These are phyloP conservation scores for Mycena maculata DNA, from an alignment of 768 basidiomycete species.

Conservation along the genomic window DNA sequence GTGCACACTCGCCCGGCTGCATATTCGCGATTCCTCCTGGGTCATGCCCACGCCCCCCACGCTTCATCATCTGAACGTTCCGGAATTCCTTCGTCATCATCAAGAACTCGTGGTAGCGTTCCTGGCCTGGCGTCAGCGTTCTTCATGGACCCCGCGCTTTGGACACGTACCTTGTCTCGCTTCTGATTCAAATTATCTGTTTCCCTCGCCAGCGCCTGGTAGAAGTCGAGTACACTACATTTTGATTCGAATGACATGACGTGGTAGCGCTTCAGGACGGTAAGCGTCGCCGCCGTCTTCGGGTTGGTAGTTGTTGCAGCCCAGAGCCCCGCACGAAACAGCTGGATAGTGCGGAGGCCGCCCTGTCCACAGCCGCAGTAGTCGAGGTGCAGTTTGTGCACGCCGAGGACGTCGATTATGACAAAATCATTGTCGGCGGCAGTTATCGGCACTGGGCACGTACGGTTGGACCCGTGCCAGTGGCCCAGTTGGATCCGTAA, in stretches of 20 bases:
- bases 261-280: conserved; percentile 28
- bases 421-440: conserved; percentile 24
- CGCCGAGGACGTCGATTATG: conserved; percentile 24
- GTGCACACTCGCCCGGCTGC: conserved; percentile 35
- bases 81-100: conserved; percentile 33
- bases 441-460: conserved; percentile 1
- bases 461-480: neutral
- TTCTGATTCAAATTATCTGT: conserved; percentile 28
- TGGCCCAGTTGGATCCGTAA: conserved; percentile 35
- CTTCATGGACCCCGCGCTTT: neutral
- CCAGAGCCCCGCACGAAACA: conserved; percentile 29
- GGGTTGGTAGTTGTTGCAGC: conserved; percentile 32
- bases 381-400: conserved; percentile 27
- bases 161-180: neutral
- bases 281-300: conserved; percentile 27
- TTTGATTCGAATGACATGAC: conserved; percentile 30
- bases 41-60: conserved; percentile 34
- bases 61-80: conserved; percentile 36
- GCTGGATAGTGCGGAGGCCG: conserved; percentile 13
- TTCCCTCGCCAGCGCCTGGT: conserved; percentile 24
- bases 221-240: conserved; percentile 33
- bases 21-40: conserved; percentile 31
- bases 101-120: conserved; percentile 35
- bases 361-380: conserved; percentile 31
- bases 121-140: conserved; percentile 12